Percentiles rank a stretch among this genome's conserved stretches.
phyloP scores from a whole-genome alignment of 495 filamentous ascomycete species.

The Lasiosphaeria ovina region DNA sequence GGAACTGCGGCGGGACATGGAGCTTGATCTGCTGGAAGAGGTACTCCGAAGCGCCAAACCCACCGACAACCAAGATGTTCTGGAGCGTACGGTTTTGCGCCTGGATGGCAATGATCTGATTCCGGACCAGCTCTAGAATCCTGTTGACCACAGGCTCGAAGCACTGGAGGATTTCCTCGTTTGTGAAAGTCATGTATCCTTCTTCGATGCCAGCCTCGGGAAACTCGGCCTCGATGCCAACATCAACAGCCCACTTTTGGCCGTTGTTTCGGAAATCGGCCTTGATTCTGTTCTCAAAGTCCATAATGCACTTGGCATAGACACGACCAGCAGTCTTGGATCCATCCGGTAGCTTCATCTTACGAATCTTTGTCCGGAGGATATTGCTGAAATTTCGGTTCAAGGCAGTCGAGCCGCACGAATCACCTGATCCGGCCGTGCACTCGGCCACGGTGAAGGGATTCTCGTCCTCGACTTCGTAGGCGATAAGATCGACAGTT shows the following conservation, averaged over 20 bases:
- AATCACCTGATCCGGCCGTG: conserved; percentile 72
- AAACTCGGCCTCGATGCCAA: conserved; percentile 74
- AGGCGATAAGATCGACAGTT: conserved; percentile 73
- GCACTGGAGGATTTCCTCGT: conserved; percentile 76
- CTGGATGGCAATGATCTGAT: conserved; percentile 77
- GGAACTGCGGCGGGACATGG: conserved; percentile 77
- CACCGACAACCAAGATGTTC: conserved; percentile 72
- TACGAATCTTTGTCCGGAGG: conserved; percentile 69
- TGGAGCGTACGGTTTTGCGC: conserved; percentile 69
- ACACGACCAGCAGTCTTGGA: conserved; percentile 72
- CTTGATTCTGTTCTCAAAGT: conserved; percentile 78
- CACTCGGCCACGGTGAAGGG: conserved; percentile 73
- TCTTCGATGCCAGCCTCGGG: conserved; percentile 75
- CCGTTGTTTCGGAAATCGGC: conserved; percentile 79
- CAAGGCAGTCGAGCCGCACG: conserved; percentile 69
- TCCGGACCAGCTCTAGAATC: conserved; percentile 69
- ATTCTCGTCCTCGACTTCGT: conserved; percentile 73
- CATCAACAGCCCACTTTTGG: conserved; percentile 75
- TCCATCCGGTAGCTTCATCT: conserved; percentile 75
- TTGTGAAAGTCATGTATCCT: conserved; percentile 80
- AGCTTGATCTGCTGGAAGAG: conserved; percentile 80
- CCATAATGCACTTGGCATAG: conserved; percentile 79
- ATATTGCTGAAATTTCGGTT: conserved; percentile 78
- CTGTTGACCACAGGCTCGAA: conserved; percentile 75
- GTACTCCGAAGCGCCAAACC: conserved; percentile 74